These are phyloP conservation scores for Nakataea oryzae DNA, from an alignment of 2,329 filamentous ascomycete genomes.

Conservation along the genomic window DNA sequence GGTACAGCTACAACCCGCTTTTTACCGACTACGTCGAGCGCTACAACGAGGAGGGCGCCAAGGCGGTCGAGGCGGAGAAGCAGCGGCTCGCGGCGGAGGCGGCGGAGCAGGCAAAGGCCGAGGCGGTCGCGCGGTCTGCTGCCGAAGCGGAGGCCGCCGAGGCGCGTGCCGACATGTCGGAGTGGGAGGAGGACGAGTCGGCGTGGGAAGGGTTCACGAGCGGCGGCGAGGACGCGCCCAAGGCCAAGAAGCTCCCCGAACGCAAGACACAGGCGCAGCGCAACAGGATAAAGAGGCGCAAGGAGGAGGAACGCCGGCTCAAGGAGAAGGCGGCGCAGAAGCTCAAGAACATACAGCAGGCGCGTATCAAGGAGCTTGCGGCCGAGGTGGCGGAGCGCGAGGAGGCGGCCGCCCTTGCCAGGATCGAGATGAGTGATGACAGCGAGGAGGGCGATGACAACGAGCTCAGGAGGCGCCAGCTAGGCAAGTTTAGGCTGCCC, in stretches of 20 bases:
- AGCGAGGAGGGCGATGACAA: conserved; percentile 51
- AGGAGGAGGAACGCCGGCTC: conserved; percentile 69
- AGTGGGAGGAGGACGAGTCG: conserved; percentile 71
- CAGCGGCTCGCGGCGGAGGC: conserved; percentile 59
- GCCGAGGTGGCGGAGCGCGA: conserved; percentile 52
- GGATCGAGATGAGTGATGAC: conserved; percentile 34
- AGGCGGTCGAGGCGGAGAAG: conserved; percentile 69
- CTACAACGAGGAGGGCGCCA: conserved; percentile 62
- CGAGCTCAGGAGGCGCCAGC: conserved; percentile 57
- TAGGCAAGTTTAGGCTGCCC: conserved; percentile 65
- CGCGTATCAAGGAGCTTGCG: conserved; percentile 61
- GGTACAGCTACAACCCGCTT: conserved; percentile 85
- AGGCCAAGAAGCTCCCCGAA: conserved; percentile 71
- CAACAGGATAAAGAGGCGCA: conserved; percentile 80
- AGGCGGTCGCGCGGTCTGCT: conserved; percentile 58
- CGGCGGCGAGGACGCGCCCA: conserved; percentile 57
- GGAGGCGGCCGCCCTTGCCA: conserved; percentile 29
- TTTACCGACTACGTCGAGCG: conserved; percentile 79
- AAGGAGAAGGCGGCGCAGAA: conserved; percentile 70
- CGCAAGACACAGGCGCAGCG: conserved; percentile 79
- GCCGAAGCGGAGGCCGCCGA: conserved; percentile 68
- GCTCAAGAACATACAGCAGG: conserved; percentile 60
- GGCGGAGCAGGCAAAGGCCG: conserved; percentile 55
- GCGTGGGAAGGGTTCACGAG: conserved; percentile 88
- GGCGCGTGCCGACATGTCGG: conserved; percentile 51